Percentiles rank a stretch among this genome's conserved stretches.
phyloP scores from a whole-genome alignment of 2,329 filamentous ascomycete species.

The Ascochyta fabae region DNA sequence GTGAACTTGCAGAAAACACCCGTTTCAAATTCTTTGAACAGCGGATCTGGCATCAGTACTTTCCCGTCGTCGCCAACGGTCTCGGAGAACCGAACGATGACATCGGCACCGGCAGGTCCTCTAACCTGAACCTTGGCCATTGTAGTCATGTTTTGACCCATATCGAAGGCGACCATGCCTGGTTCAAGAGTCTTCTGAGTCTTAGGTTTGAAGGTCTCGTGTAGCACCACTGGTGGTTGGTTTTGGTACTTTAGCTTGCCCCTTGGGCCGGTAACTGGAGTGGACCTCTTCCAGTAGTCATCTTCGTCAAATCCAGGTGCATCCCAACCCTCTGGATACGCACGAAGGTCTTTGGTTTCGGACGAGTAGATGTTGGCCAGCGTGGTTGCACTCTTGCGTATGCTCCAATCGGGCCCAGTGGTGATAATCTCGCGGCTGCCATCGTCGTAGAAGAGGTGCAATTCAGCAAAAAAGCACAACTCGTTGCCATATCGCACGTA shows the following conservation, averaged over 20 bases:
- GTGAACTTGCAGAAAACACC: constrained; percentile 51
- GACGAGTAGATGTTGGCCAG: constrained; percentile 53
- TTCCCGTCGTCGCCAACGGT: constrained; percentile 39
- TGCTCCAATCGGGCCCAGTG: constrained; percentile 49
- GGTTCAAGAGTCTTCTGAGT: constrained; percentile 24
- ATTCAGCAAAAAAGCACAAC: constrained; percentile 51
- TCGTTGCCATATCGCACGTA: constrained; percentile 47
- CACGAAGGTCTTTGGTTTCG: constrained; percentile 48
- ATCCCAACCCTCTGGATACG: constrained; percentile 48
- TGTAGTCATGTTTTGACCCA: constrained; percentile 45
- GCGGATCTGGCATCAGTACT: constrained; percentile 52
- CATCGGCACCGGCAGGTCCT: constrained; percentile 36
- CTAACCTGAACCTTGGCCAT: constrained; percentile 39
- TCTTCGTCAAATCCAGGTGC: constrained; percentile 33
- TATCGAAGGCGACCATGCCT: constrained; percentile 39
- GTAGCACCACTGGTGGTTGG: constrained; percentile 49
- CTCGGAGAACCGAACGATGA: constrained; percentile 43
- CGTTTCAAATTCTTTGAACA: constrained; percentile 49
- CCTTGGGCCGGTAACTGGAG: constrained; percentile 50
- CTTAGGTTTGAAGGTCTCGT: constrained; percentile 46
- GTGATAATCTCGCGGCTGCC: constrained; percentile 47
- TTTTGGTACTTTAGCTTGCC: constrained; percentile 51
- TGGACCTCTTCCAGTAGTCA: constrained; percentile 42
- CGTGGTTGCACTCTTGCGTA: constrained; percentile 49
- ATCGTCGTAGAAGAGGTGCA: constrained; percentile 50